Base-by-base conservation (phyloP, 2,329 filamentous ascomycete genomes). In the Colletotrichum camelliae region DNA sequence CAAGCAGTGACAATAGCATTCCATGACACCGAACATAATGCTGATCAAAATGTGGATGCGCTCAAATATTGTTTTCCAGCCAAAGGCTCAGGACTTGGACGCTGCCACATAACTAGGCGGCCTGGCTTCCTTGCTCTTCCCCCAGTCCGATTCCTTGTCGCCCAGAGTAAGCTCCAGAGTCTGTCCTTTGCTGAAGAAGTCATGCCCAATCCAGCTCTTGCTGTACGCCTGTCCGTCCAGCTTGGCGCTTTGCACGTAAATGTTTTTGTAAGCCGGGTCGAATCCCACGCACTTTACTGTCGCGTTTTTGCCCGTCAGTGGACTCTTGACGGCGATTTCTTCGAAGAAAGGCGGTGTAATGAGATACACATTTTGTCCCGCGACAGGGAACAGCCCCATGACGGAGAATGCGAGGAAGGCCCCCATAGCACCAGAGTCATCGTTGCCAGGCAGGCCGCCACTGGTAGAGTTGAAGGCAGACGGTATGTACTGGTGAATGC, bases 381-480 rank as follows among this genome's bases (percentile, higher is more conserved):
- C 86, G 16, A 92, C 87, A 0, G 92, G 92, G 81, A 89, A 93
- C 9, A 76, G 39, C 3, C 71, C 92, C 80, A 93, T 87, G 89
- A 93, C 91, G 24, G 88, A 87, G 5, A 93, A 86, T 0, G 86
- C 88, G 2, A 88, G 86, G 71, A 92, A 93, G 0, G 88, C 88
- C 4, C 91, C 91, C 91, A 93, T 93, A 4, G 91, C 90, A 1
- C 92, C 92, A 18, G 87, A 89, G 80, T 93, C 91, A 61, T 93
- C 92, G 78, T 93, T 93, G 0, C 92, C 92, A 0, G 92, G 90
- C 21, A 93, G 87, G 0, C 92, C 92, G 5, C 83, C 84, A 2
- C 88, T 77, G 0, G 89, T 88, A 12, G 88, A 86, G 82, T 92
- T 92, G 85, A 93, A 93, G 43, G 89, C 86, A 1, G 87, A 86